Percentiles rank a stretch among this genome's conserved stretches.
These are phyloP conservation scores for Setomelanomma holmii DNA, from an alignment of 2,329 filamentous ascomycete genomes.

Conservation along the genomic window DNA sequence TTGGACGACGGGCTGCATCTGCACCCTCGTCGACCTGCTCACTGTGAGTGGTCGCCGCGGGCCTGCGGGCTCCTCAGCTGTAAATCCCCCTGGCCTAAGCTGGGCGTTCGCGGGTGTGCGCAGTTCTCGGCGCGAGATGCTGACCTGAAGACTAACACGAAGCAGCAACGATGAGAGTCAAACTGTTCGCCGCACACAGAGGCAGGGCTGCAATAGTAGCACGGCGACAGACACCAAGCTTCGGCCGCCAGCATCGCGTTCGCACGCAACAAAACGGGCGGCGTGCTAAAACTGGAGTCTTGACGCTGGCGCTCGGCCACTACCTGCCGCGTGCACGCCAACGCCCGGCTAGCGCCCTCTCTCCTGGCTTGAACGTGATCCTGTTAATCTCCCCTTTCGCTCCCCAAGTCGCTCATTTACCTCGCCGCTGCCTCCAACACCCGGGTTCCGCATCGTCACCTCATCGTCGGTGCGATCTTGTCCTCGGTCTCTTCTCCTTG, in stretches of 20 bases:
- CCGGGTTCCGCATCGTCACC: conserved; percentile 46
- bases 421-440: conserved; percentile 40
- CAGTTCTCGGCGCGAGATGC: too few relatives aligned
- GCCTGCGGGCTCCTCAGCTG: conserved; percentile 13
- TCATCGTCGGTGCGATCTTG: conserved; percentile 46
- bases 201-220: too few relatives aligned
- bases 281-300: conserved; percentile 25
- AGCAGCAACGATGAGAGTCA: too few relatives aligned
- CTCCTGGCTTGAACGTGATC: conserved; percentile 35
- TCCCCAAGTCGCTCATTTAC: conserved; percentile 45
- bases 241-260: conserved; percentile 9
- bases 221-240: too few relatives aligned
- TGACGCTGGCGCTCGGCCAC: conserved; percentile 18
- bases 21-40: conserved; percentile 10
- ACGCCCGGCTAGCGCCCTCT: conserved; percentile 25
- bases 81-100: conserved; percentile 16
- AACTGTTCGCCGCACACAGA: too few relatives aligned
- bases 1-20: conserved; percentile 6
- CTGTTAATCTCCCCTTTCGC: conserved; percentile 44
- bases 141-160: too few relatives aligned
- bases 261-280: conserved; percentile 29
- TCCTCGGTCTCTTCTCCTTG: conserved; percentile 45
- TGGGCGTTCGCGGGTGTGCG: too few relatives aligned
- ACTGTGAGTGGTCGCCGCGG: conserved; percentile 16
- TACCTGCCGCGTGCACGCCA: conserved; percentile 16